Percentiles rank a stretch among this genome's conserved stretches.
Conservation (phyloP, 2,329 filamentous ascomycete species). For the Camillea tinctor region DNA sequence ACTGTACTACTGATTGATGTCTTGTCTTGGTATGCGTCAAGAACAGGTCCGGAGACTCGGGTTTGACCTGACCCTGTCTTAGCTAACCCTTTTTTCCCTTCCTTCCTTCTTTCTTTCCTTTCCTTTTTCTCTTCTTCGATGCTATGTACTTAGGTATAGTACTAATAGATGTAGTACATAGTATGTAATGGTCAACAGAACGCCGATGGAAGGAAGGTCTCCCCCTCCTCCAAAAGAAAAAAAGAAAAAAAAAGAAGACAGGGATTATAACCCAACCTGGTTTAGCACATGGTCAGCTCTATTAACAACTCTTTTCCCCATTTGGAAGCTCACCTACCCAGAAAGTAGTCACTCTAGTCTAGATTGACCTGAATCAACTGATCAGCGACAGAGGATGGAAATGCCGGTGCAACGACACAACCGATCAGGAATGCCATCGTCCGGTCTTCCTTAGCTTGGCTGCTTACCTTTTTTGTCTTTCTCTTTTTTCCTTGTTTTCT, state of each 20-base stretch:
- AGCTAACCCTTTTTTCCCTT: no score
- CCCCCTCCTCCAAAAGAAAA: background rate
- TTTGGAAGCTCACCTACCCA: background rate
- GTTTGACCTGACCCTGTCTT: no score
- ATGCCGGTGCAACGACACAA: background rate
- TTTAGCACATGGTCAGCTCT: background rate
- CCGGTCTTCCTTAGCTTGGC: no score
- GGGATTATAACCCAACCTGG: background rate
- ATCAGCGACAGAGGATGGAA: background rate
- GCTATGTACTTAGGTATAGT: no score
- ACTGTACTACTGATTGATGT: no score
- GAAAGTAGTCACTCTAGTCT: background rate
- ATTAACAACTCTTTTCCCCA: background rate
- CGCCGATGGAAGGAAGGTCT: background rate
- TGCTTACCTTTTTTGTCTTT: background rate
- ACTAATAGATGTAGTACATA: no score
- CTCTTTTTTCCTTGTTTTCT: background rate
- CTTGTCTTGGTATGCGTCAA: no score
- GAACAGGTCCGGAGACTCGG: no score
- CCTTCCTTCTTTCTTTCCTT: no score
- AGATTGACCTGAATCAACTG: background rate
- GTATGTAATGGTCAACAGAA: background rate
- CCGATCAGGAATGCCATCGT: background rate
- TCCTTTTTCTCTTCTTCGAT: no score
- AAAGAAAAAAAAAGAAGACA: background rate